A percentile compares a stretch with the other conserved stretches of the same genome.
These are phyloP conservation scores for Pseudozyma hubeiensis DNA, from an alignment of 1,284 basidiomycete species.

Conservation along the genomic window DNA sequence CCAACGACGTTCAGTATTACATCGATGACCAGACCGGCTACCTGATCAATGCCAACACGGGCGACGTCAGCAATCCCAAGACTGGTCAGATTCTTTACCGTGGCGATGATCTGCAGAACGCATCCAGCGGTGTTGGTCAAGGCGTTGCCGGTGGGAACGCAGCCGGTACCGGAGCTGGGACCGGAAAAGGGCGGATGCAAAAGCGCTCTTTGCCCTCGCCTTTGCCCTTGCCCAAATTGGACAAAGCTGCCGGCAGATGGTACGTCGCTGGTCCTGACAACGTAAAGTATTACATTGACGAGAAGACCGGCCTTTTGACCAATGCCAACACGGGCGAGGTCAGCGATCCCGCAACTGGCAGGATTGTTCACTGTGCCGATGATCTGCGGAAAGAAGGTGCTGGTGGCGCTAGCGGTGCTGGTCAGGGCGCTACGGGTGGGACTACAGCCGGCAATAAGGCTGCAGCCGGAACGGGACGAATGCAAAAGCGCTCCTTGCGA, in stretches of 20 bases:
- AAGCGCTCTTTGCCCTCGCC: conserved; percentile 18
- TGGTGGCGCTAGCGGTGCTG: conserved; percentile 4
- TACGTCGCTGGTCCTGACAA: conserved; percentile 1
- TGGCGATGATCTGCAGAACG: neutral
- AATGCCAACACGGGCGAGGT: conserved; percentile 24
- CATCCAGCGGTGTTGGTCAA: conserved; percentile 1
- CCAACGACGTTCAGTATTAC: conserved; percentile 13
- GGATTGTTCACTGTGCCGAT: conserved; percentile 11
- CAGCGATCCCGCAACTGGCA: conserved; percentile 37
- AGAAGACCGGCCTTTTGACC: conserved; percentile 13
- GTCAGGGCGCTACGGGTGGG: neutral
- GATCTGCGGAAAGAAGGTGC: neutral
- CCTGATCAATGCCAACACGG: conserved; percentile 23
- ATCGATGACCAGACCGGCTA: conserved; percentile 19
- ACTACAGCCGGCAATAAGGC: neutral
- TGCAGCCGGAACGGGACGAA: conserved; percentile 3
- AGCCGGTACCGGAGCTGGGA: neutral
- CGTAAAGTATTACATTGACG: conserved; percentile 27
- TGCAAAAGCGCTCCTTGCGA: conserved; percentile 29
- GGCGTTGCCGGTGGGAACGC: neutral
- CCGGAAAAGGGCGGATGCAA: conserved; percentile 11
- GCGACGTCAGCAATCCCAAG: conserved; percentile 32
- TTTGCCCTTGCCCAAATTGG: neutral
- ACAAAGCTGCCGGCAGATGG: conserved; percentile 1
- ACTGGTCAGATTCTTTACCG: conserved; percentile 24